Conservation (phyloP, 2,329 filamentous ascomycete species). For the Penicillium sp. region DNA sequence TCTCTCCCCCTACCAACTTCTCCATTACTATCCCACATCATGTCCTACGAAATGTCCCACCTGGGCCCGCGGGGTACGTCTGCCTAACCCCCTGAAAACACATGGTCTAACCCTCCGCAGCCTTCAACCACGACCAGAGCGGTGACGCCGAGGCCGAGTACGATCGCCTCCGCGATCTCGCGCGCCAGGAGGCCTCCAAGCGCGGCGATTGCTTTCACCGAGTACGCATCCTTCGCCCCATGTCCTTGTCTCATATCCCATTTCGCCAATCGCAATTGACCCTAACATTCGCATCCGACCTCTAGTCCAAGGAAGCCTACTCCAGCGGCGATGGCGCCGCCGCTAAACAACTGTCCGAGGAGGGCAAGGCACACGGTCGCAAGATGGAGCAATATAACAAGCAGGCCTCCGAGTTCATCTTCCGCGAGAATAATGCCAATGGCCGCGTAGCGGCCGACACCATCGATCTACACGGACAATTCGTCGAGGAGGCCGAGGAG, state of each 20-base stretch:
- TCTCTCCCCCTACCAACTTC: conserved; percentile 1
- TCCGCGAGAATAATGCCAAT: conserved; percentile 87
- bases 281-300: conserved; percentile 58
- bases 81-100: neutral
- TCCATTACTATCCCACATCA: conserved; percentile 20
- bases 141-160: conserved; percentile 81
- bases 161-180: conserved; percentile 83
- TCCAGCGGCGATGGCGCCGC: conserved; percentile 75
- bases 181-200: conserved; percentile 78
- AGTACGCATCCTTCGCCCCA: no score
- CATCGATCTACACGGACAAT: conserved; percentile 93
- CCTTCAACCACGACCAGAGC: conserved; percentile 74
- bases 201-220: conserved; percentile 76
- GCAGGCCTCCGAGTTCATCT: conserved; percentile 91
- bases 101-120: conserved; percentile 49
- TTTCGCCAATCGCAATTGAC: neutral
- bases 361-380: conserved; percentile 81
- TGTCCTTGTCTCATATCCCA: no score
- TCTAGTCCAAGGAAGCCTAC: conserved; percentile 70
- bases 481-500: conserved; percentile 90
- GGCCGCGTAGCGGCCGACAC: conserved; percentile 77
- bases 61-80: conserved; percentile 44
- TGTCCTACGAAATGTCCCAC: conserved; percentile 50
- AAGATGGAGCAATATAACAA: conserved; percentile 88
- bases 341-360: conserved; percentile 82